A percentile compares a stretch with the other conserved stretches of the same genome.
Conservation (phyloP, 2,329 filamentous ascomycete genomes). For the Fusarium camptoceras region DNA sequence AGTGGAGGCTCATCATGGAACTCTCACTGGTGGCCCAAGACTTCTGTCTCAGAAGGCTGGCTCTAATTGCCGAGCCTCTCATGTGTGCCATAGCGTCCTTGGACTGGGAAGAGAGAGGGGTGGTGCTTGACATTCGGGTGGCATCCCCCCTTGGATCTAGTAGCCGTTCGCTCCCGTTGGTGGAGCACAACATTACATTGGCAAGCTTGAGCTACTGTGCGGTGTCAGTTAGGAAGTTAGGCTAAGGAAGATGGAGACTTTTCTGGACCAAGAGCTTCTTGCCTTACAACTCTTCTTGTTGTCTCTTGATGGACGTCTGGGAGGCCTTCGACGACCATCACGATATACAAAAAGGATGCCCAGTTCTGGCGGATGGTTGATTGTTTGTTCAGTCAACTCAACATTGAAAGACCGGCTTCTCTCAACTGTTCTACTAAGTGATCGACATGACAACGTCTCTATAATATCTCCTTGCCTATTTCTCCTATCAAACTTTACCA, state of each 20-base stretch:
- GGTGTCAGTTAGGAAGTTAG: conserved; percentile 24
- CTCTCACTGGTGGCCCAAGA: conserved; percentile 35
- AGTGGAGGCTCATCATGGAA: conserved; percentile 39
- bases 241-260: conserved; percentile 37
- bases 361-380: conserved; percentile 28
- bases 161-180: conserved; percentile 47
- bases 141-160: conserved; percentile 38
- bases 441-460: conserved; percentile 39
- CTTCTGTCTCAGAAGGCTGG: conserved; percentile 36
- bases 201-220: conserved; percentile 19
- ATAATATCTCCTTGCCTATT: conserved; percentile 34
- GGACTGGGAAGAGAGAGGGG: conserved; percentile 21
- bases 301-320: conserved; percentile 35
- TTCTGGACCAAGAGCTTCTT: conserved; percentile 37
- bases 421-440: conserved; percentile 37
- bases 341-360: conserved; percentile 50
- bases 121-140: conserved; percentile 32
- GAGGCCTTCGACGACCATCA: conserved; percentile 46
- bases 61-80: conserved; percentile 40
- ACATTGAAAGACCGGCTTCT: conserved; percentile 47
- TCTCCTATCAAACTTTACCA: conserved; percentile 6
- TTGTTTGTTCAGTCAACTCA: conserved; percentile 36
- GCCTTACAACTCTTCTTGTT: conserved; percentile 23
- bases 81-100: conserved; percentile 30
- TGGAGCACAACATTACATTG: conserved; percentile 35